Evolutionary conservation across 345 rosid genomes (phyloP).

Genomic region (Boechera retrofracta): DNA sequence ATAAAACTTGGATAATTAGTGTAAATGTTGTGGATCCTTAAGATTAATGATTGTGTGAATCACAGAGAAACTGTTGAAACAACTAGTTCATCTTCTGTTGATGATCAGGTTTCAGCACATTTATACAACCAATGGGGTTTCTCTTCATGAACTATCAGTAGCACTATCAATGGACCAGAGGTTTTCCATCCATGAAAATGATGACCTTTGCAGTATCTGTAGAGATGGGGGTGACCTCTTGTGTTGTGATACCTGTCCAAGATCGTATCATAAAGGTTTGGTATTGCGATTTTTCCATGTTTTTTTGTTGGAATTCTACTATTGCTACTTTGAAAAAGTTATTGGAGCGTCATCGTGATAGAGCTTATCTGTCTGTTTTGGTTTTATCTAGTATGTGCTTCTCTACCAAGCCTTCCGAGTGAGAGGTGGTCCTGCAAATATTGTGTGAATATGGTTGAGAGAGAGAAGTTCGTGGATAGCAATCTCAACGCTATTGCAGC

Average conservation of each 20-base stretch:
- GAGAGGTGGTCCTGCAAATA: slow-evolving; percentile 87
- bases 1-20: background rate
- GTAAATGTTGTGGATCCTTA: background rate
- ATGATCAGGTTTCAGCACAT: slow-evolving; percentile 79
- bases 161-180: slow-evolving; percentile 60
- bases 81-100: slow-evolving; percentile 18
- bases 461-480: slow-evolving; percentile 70
- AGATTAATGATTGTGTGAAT: slow-evolving; percentile 2
- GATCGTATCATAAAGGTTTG: slow-evolving; percentile 90
- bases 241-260: slow-evolving; percentile 96
- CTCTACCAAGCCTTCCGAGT: slow-evolving; percentile 58
- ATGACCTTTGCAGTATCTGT: slow-evolving; percentile 87
- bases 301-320: slow-evolving; percentile 19
- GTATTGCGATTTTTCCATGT: background rate
- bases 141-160: slow-evolving; percentile 91
- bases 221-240: slow-evolving; percentile 83
- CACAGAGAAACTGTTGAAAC: background rate
- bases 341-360: slow-evolving; percentile 21
- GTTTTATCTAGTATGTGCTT: slow-evolving; percentile 38
- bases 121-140: slow-evolving; percentile 96
- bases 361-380: slow-evolving; percentile 12
- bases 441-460: slow-evolving; percentile 65
- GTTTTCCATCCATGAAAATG: slow-evolving; percentile 68
- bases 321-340: background rate
- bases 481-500: slow-evolving; percentile 89